phyloP scores from a whole-genome alignment of 2,329 filamentous ascomycete species.

The Rutstroemia sydowiana region DNA sequence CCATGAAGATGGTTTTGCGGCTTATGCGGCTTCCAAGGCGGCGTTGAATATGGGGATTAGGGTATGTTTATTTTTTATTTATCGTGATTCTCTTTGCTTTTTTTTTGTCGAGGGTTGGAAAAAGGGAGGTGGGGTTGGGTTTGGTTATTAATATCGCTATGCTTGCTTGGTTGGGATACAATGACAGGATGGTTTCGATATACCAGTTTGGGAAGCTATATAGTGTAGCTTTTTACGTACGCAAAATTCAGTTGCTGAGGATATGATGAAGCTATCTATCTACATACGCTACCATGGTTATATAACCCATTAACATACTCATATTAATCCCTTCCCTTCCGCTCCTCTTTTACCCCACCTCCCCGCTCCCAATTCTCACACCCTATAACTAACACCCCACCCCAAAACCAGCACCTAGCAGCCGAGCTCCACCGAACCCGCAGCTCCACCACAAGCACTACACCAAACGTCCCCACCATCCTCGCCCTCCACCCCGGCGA shows the following conservation, averaged over 20 bases:
- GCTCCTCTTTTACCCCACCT: too few relatives aligned
- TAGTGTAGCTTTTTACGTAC: too few relatives aligned
- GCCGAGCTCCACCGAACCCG: neutral
- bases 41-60: conserved; percentile 49
- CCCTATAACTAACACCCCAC: too few relatives aligned
- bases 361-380: too few relatives aligned
- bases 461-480: neutral
- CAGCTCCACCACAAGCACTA: too few relatives aligned
- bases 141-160: neutral
- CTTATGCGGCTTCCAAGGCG: conserved; percentile 49
- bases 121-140: neutral
- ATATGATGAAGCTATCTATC: too few relatives aligned
- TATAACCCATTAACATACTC: too few relatives aligned
- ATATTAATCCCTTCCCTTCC: neutral
- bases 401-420: conserved; percentile 1
- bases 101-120: neutral
- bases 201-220: too few relatives aligned
- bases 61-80: neutral
- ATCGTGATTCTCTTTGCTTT: neutral
- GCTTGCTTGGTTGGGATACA: too few relatives aligned
- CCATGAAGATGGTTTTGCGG: conserved; percentile 51
- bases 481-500: neutral
- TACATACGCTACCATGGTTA: too few relatives aligned
- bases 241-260: too few relatives aligned
- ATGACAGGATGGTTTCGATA: too few relatives aligned